A percentile compares a stretch with the other conserved stretches of the same genome.
Evolutionary conservation across 495 filamentous ascomycete genomes (phyloP).

Genomic region (Cairneyella variabilis): DNA sequence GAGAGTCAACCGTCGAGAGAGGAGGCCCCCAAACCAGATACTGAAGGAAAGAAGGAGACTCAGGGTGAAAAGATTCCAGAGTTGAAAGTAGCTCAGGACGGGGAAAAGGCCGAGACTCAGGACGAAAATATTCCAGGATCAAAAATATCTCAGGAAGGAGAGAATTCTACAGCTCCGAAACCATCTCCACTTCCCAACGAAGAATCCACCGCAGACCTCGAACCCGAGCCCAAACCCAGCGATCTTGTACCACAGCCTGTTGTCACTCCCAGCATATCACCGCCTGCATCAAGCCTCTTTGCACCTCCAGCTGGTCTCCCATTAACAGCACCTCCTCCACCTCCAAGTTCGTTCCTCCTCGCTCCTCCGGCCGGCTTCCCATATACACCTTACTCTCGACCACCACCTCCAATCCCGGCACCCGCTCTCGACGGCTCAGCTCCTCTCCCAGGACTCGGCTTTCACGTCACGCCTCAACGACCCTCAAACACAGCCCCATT

Average conservation of each 20-base stretch:
- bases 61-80: background rate
- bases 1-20: background rate
- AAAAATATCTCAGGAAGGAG: too few species aligned
- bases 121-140: background rate
- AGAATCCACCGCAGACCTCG: background rate
- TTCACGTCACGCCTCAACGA: background rate
- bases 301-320: background rate
- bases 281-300: background rate
- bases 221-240: background rate
- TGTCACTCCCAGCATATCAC: background rate
- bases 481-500: background rate
- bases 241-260: background rate
- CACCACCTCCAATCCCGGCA: constrained; percentile 22
- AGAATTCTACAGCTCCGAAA: background rate
- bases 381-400: constrained; percentile 13
- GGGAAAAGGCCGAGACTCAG: background rate
- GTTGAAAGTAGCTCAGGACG: background rate
- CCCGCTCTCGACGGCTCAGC: constrained; percentile 25
- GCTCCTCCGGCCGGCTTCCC: constrained; percentile 14
- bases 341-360: constrained; percentile 16
- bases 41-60: background rate
- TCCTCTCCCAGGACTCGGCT: constrained; percentile 25
- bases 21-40: too few species aligned
- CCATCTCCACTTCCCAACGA: background rate
- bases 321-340: background rate